Evolutionary conservation across 805 yeast species (phyloP), one percentile per base, ranked within the genome.

Genomic region (Ogataea pini): DNA sequence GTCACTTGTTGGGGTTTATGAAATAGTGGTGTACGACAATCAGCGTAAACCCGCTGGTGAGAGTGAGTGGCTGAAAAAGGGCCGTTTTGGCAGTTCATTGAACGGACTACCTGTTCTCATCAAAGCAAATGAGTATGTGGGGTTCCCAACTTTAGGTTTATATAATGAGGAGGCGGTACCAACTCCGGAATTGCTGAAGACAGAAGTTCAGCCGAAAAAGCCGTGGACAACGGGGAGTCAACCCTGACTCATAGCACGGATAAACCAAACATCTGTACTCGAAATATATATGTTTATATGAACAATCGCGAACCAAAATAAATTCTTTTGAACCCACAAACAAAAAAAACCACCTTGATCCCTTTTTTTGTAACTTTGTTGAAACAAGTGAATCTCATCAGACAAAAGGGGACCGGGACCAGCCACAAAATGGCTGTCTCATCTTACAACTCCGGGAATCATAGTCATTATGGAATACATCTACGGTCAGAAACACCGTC

Each of bases 61-160:
- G 17, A 19, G 38, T 19, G 19, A 31, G 27, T 45, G 48, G 48
- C n/a, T 45, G 44, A 19, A 38, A n/a, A 24, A 44, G 25, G 12
- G 18, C n/a, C 27, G 36, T 7, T 38, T 45, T 22, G 42, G 42
- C 17, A 17, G 29, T 18, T 36, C 40, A 12, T 16, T 42, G 12
- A 34, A 47, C 20, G 50, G 50, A 2, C n/a, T 47, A 3, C 50
- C 50, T 16, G 50, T 43, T 7, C 32, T 47, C 16, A 20, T 47
- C 1, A 42, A 37, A 22, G 20, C 37, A 8, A 18, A 13, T 16
- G 24, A 20, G 22, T 42, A 36, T 17, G 29, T 43, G 13, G 37
- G 39, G 7, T 20, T 47, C 14, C 50, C 50, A 2, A 47, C 50
- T 9, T 4, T 41, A 27, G 16, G 9, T 7, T 8, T 13, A 3